A percentile compares a stretch with the other conserved stretches of the same genome.
These are phyloP conservation scores for Spathaspora arborariae DNA, from an alignment of 805 yeast species.

Conservation along the genomic window DNA sequence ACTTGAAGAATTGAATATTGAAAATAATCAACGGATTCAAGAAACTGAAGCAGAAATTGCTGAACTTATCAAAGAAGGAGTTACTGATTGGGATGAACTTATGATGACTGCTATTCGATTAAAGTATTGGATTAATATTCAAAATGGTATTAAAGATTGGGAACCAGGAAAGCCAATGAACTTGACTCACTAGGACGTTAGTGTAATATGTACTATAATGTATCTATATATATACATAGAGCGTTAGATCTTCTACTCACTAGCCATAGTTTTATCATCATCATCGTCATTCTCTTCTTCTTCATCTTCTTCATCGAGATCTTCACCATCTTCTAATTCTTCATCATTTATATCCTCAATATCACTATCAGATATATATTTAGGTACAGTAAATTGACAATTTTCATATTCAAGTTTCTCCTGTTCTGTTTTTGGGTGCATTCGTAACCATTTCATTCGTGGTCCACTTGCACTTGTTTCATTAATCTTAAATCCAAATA, in stretches of 20 bases:
- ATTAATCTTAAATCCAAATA: slow-evolving; percentile 83
- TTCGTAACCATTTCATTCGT: slow-evolving; percentile 94
- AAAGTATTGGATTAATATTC: slow-evolving; percentile 82
- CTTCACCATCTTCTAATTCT: slow-evolving; percentile 15
- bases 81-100: slow-evolving; percentile 51
- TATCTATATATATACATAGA: background rate
- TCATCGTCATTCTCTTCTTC: slow-evolving; percentile 26
- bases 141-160: slow-evolving; percentile 73
- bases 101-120: slow-evolving; percentile 65
- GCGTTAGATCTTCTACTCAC: slow-evolving; percentile 21
- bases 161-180: slow-evolving; percentile 64
- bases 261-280: slow-evolving; percentile 42
- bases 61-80: slow-evolving; percentile 38
- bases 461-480: slow-evolving; percentile 78
- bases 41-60: slow-evolving; percentile 44
- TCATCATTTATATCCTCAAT: slow-evolving; percentile 23
- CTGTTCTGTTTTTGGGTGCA: slow-evolving; percentile 59
- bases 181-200: slow-evolving; percentile 48
- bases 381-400: slow-evolving; percentile 62
- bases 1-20: slow-evolving; percentile 45
- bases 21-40: slow-evolving; percentile 55
- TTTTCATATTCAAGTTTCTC: slow-evolving; percentile 59
- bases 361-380: slow-evolving; percentile 14
- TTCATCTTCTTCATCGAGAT: slow-evolving; percentile 14
- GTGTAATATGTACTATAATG: background rate